Conservation (phyloP, 305 asterid genomes). For the Coffea humblotiana region DNA sequence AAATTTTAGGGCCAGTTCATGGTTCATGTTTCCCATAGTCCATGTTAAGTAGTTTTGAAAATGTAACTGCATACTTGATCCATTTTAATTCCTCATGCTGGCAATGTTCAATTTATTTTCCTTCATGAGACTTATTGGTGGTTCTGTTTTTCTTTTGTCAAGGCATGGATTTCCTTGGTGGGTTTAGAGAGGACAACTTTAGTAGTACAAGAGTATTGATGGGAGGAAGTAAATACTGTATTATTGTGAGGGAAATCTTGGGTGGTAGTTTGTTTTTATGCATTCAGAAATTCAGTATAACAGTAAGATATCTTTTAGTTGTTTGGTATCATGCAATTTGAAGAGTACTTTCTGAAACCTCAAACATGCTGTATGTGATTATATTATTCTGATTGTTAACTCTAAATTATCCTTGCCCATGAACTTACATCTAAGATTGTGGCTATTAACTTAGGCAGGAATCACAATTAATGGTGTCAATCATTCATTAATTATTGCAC, state of each 20-base stretch:
- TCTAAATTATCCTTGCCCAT: constrained; percentile 2
- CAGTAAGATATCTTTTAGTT: background rate
- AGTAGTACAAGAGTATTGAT: background rate
- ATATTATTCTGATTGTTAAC: background rate
- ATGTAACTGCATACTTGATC: background rate
- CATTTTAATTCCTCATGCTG: constrained; percentile 1
- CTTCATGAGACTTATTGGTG: background rate
- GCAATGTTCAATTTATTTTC: background rate
- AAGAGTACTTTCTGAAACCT: constrained; percentile 4
- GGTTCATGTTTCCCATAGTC: background rate
- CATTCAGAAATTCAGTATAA: background rate
- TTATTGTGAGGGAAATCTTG: background rate
- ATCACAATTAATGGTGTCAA: background rate
- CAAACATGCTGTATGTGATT: background rate
- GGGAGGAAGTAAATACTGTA: background rate
- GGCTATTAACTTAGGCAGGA: background rate
- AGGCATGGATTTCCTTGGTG: background rate
- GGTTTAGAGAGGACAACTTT: background rate
- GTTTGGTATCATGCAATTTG: background rate
- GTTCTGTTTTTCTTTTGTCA: background rate
- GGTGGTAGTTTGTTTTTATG: background rate
- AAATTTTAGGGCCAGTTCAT: background rate
- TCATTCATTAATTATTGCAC: background rate
- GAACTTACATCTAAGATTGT: background rate
- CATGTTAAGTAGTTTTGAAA: background rate